These are phyloP conservation scores for Kregervanrija fluxuum DNA, from an alignment of 805 yeast genomes.

Conservation along the genomic window DNA sequence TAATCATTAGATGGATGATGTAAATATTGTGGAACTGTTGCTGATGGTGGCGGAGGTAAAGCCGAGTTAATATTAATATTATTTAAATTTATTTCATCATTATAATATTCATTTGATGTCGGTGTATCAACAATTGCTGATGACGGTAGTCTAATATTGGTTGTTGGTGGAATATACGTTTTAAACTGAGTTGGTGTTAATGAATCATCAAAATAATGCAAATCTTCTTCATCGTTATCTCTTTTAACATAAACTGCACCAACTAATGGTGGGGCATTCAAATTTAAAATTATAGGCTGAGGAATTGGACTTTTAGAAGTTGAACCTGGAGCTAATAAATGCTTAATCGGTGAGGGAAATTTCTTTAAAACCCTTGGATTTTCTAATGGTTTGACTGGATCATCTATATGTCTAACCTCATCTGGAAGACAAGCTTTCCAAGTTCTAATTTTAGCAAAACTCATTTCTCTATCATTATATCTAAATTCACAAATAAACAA, in stretches of 20 bases:
- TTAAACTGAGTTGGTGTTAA: constrained; percentile 21
- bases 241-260: constrained; percentile 86
- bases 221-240: constrained; percentile 70
- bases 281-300: constrained; percentile 71
- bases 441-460: constrained; percentile 90
- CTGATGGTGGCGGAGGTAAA: constrained; percentile 10
- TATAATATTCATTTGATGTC: not conserved
- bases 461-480: constrained; percentile 84
- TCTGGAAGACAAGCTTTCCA: constrained; percentile 99
- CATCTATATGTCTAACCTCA: constrained; percentile 83
- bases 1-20: not conserved
- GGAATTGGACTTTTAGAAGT: constrained; percentile 69
- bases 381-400: constrained; percentile 65
- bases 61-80: not conserved
- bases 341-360: constrained; percentile 78
- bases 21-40: constrained; percentile 3
- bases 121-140: constrained; percentile 8
- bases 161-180: constrained; percentile 25
- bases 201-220: constrained; percentile 44
- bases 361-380: constrained; percentile 60
- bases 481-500: constrained; percentile 92
- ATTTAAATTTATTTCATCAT: not conserved
- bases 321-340: constrained; percentile 69
- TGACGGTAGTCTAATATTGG: constrained; percentile 21
- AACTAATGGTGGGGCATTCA: constrained; percentile 87